Evolutionary conservation across 345 rosid species (phyloP).

Genomic region (Geranium brycei): DNA sequence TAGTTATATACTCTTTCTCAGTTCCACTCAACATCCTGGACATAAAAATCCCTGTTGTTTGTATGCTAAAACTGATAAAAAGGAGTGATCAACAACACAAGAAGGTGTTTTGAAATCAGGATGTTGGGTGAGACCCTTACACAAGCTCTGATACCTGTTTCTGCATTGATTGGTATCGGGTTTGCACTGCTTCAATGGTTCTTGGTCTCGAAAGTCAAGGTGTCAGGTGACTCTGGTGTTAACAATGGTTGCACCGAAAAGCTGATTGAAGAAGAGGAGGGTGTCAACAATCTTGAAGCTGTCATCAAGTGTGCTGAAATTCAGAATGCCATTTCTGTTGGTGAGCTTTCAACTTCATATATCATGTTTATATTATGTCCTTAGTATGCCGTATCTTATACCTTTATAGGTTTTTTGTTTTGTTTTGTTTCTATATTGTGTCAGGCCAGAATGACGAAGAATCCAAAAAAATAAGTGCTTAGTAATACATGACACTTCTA

Average conservation of each 20-base stretch:
- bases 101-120: conserved; percentile 18
- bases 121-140: conserved; percentile 32
- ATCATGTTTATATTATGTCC: neutral
- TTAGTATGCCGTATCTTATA: neutral
- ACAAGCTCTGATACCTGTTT: conserved; percentile 39
- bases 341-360: conserved; percentile 17
- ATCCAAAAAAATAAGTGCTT: too few species aligned
- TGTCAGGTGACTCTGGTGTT: conserved; percentile 18
- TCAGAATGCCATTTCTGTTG: conserved; percentile 56
- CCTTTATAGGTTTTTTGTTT: too few species aligned
- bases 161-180: conserved; percentile 41
- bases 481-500: too few species aligned
- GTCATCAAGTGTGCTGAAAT: conserved; percentile 56
- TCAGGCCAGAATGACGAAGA: too few species aligned
- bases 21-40: neutral
- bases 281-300: conserved; percentile 28
- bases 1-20: neutral
- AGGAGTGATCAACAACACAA: neutral
- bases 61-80: neutral
- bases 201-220: conserved; percentile 43
- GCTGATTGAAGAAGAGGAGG: conserved; percentile 45
- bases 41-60: neutral
- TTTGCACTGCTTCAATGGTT: conserved; percentile 63
- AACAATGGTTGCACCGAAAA: conserved; percentile 22
- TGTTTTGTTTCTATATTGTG: too few species aligned